A percentile compares a stretch with the other conserved stretches of the same genome.
Conservation (phyloP, 345 rosid genomes). For the Brassica incana region DNA sequence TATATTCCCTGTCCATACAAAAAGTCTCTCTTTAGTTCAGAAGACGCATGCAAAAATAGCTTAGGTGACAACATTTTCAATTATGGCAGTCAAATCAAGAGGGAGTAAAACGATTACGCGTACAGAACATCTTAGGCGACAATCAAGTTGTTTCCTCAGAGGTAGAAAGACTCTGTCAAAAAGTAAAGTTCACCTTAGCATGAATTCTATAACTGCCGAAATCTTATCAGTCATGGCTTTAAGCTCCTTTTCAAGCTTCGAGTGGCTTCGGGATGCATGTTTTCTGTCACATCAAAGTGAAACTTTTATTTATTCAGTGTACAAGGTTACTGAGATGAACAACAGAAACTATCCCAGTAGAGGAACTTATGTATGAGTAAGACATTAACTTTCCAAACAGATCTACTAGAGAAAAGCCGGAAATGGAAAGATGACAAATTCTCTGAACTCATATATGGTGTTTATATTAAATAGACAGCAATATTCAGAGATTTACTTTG, state of each 20-base stretch:
- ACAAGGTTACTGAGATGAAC: neutral
- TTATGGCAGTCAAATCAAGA: slow-evolving; percentile 5
- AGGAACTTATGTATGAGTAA: neutral
- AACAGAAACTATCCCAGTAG: neutral
- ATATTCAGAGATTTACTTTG: slow-evolving; percentile 52
- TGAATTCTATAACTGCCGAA: slow-evolving; percentile 51
- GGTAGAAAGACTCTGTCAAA: slow-evolving; percentile 12
- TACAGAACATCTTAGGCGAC: neutral
- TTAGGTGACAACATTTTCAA: neutral
- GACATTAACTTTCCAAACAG: slow-evolving; percentile 13
- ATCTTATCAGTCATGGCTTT: slow-evolving; percentile 60
- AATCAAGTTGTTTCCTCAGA: slow-evolving; percentile 13
- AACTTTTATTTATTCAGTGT: slow-evolving; percentile 3
- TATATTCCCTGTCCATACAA: slow-evolving; percentile 55
- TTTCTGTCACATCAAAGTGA: slow-evolving; percentile 52
- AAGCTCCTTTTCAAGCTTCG: slow-evolving; percentile 45
- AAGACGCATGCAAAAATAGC: neutral
- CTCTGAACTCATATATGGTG: slow-evolving; percentile 5
- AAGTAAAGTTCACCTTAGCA: slow-evolving; percentile 57
- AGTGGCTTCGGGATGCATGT: slow-evolving; percentile 48
- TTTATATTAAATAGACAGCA: slow-evolving; percentile 17
- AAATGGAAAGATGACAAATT: neutral
- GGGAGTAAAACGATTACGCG: neutral
- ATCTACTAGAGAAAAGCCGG: slow-evolving; percentile 8
- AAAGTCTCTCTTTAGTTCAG: neutral